Conservation (phyloP, 2,329 filamentous ascomycete species). For the Coniochaeta sp. region DNA sequence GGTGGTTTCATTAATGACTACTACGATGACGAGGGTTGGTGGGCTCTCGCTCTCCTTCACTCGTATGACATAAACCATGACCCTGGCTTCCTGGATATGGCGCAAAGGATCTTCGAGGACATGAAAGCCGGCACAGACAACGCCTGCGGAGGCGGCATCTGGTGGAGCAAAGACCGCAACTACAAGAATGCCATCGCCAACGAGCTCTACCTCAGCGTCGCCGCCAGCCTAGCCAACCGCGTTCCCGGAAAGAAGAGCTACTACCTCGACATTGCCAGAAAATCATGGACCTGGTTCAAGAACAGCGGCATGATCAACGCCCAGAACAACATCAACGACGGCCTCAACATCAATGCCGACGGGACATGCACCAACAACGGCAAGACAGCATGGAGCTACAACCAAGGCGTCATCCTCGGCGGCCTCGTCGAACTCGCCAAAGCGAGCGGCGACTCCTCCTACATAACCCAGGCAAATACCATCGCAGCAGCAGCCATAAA, state of each 20-base stretch:
- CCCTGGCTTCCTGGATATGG: conserved; percentile 40
- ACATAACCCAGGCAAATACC: conserved; percentile 29
- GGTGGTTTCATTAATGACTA: conserved; percentile 45
- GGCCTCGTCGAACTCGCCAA: conserved; percentile 43
- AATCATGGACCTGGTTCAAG: conserved; percentile 46
- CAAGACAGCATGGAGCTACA: conserved; percentile 42
- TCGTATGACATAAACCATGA: conserved; percentile 43
- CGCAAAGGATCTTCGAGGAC: conserved; percentile 46
- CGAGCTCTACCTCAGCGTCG: conserved; percentile 46
- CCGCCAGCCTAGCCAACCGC: conserved; percentile 46
- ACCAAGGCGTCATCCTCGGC: conserved; percentile 48
- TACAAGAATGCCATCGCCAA: conserved; percentile 50
- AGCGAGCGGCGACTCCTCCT: conserved; percentile 30
- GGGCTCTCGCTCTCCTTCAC: conserved; percentile 51
- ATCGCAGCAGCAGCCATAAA: conserved; percentile 47
- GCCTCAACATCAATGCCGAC: conserved; percentile 33
- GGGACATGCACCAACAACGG: conserved; percentile 41
- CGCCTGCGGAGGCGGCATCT: conserved; percentile 46
- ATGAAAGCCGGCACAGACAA: conserved; percentile 39
- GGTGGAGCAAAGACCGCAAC: conserved; percentile 46
- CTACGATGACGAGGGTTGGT: conserved; percentile 59
- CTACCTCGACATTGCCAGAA: conserved; percentile 39
- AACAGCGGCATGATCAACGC: conserved; percentile 41
- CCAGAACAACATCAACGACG: conserved; percentile 44
- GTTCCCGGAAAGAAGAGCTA: conserved; percentile 23